These are phyloP conservation scores for Kurtzmaniella quercitrusa DNA, from an alignment of 1,139 yeast species.

Conservation along the genomic window DNA sequence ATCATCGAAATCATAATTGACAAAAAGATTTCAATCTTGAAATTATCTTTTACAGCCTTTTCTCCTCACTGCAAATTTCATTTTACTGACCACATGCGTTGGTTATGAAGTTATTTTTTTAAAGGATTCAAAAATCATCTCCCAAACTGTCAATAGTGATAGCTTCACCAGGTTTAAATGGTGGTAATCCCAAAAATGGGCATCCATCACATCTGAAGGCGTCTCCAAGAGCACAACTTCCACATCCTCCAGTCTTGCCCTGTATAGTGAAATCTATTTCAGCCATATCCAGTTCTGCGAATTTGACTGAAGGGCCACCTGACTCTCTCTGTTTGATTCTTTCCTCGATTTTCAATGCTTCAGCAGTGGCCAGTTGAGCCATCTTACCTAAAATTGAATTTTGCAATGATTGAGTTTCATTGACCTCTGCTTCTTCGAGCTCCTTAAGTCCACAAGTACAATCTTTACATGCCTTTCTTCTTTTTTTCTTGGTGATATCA, in stretches of 20 bases:
- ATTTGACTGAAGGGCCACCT: slow-evolving; percentile 43
- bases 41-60: no score
- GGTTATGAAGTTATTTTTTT: no score
- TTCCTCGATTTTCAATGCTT: slow-evolving; percentile 51
- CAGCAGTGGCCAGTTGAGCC: slow-evolving; percentile 51
- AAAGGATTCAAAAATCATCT: slow-evolving; percentile 40
- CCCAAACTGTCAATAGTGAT: slow-evolving; percentile 51
- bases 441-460: slow-evolving; percentile 97
- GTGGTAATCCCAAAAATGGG: slow-evolving; percentile 94
- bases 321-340: slow-evolving; percentile 26
- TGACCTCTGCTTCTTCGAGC: slow-evolving; percentile 55
- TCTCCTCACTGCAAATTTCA: no score
- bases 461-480: slow-evolving; percentile 91
- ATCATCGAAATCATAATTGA: no score
- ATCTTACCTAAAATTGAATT: slow-evolving; percentile 41
- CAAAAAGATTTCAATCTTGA: no score
- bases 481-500: slow-evolving; percentile 47
- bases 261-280: slow-evolving; percentile 94
- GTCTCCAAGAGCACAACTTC: slow-evolving; percentile 94
- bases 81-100: no score
- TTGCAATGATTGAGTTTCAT: slow-evolving; percentile 46
- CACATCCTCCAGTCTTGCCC: slow-evolving; percentile 95
- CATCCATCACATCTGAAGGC: slow-evolving; percentile 98
- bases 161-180: slow-evolving; percentile 94
- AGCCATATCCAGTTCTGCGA: slow-evolving; percentile 62